A percentile compares a stretch with the other conserved stretches of the same genome.
Evolutionary conservation across 164 flowering plant genomes (phyloP).

Genomic region (Tetracentron sinense): DNA sequence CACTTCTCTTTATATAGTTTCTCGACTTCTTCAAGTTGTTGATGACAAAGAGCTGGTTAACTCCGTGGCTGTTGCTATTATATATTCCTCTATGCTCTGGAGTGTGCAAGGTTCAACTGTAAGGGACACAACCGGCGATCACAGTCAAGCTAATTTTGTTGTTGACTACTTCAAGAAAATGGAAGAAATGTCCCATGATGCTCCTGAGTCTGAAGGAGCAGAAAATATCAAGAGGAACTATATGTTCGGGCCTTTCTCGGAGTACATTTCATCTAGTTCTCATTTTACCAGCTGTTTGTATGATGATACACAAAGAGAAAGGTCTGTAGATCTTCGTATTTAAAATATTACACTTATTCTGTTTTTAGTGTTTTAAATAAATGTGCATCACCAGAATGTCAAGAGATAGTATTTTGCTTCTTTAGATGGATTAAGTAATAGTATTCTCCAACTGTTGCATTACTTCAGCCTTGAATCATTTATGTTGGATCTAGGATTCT

Average conservation of each 20-base stretch:
- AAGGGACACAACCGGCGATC: constrained; percentile 1
- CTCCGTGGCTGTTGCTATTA: constrained; percentile 35
- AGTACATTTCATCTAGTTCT: constrained; percentile 16
- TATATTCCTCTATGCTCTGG: constrained; percentile 29
- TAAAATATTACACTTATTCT: background rate
- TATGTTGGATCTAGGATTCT: too few species aligned
- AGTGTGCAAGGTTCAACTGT: constrained; percentile 14
- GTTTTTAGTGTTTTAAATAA: too few species aligned
- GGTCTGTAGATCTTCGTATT: constrained; percentile 23
- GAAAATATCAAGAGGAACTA: constrained; percentile 16
- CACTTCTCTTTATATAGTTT: constrained; percentile 51
- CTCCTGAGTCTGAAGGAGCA: constrained; percentile 24
- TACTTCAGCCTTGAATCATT: too few species aligned
- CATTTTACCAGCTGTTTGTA: constrained; percentile 13
- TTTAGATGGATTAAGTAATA: too few species aligned
- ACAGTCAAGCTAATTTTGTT: constrained; percentile 10
- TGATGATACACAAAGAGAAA: constrained; percentile 24
- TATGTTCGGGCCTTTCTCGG: constrained; percentile 11
- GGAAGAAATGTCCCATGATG: constrained; percentile 15
- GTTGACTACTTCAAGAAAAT: constrained; percentile 15
- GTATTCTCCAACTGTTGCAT: too few species aligned
- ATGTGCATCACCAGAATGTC: too few species aligned
- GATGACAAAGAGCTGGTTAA: constrained; percentile 39
- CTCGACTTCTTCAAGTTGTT: constrained; percentile 56
- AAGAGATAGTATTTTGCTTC: too few species aligned